These are phyloP conservation scores for Ricinus communis DNA, from an alignment of 345 rosid genomes.

Conservation along the genomic window DNA sequence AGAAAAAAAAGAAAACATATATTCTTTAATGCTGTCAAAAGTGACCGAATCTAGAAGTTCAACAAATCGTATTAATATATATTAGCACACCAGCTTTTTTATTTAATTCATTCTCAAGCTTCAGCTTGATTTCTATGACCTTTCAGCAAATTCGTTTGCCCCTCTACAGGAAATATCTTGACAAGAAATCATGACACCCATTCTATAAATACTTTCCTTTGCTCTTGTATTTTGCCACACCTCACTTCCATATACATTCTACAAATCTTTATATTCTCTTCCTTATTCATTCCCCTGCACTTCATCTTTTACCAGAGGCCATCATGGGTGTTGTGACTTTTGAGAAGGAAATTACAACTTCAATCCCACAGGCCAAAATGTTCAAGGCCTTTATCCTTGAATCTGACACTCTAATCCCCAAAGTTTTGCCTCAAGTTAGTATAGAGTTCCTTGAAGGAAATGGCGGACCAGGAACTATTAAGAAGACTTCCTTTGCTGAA, in stretches of 20 bases:
- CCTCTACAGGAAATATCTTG: no score
- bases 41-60: no score
- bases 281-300: background rate
- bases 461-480: constrained; percentile 12
- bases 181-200: no score
- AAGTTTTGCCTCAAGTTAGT: background rate
- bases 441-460: constrained; percentile 1
- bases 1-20: no score
- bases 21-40: no score
- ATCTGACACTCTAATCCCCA: background rate
- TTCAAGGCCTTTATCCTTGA: constrained; percentile 8
- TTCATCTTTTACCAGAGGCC: background rate
- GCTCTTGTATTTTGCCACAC: background rate
- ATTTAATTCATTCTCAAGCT: no score
- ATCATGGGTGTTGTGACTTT: background rate
- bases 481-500: background rate
- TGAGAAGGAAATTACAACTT: background rate
- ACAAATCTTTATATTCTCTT: no score
- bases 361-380: background rate
- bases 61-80: no score
- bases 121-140: no score
- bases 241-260: background rate
- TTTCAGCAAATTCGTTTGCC: no score
- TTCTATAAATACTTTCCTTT: background rate
- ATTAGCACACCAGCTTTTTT: no score